Evolutionary conservation across 1,139 yeast genomes (phyloP), one percentile per base, ranked within the genome.

Genomic region (Pichia sp.): DNA sequence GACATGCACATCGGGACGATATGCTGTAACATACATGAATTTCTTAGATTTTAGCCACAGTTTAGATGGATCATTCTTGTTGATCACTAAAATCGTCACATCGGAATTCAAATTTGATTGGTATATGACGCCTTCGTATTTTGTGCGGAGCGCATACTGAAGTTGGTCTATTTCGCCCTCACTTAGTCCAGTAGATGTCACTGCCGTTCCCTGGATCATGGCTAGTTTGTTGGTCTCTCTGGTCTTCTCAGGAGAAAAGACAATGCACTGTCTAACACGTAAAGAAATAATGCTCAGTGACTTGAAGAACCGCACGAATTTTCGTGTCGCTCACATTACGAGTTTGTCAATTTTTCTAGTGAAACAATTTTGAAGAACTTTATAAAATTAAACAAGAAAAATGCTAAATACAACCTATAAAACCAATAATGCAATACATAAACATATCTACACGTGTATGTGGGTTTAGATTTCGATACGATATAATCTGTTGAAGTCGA

Each of bases 1-100:
- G 51, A 87, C 77, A 42, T 62, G 62, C 38, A 87, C 72, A 58
- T 85, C 93, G 33, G 74, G 70, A 47, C 95, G 68, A 48, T 73
- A 69, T 50, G 70, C 67, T 3, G 82, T 76, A 35, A 85, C 81
- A 62, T 75, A 85, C 50, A 55, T 58, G 38, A 55, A 63, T 38
- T 63, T 63, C 21, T 53, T 53, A 1, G 65, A 60, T 24, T 44
- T 42, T 15, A 57, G 30, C 66, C 66, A 62, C 11, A 46, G 48
- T 12, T 51, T 51, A 14, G 44, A 47, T 14, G 45, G 34, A 11
- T 49, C 47, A 5, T 33, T 17, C 7, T 59, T 52, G 34, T 62
- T 57, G 4, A 62, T 49, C 15, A 63, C 53, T 22, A 63, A 40
- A 15, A 55, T 42, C 1, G 33, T 27, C 0, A 62, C 62, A 27